Percentiles rank a stretch among this genome's conserved stretches.
Conservation (phyloP, 2,329 filamentous ascomycete species). For the Colletotrichum musicola region DNA sequence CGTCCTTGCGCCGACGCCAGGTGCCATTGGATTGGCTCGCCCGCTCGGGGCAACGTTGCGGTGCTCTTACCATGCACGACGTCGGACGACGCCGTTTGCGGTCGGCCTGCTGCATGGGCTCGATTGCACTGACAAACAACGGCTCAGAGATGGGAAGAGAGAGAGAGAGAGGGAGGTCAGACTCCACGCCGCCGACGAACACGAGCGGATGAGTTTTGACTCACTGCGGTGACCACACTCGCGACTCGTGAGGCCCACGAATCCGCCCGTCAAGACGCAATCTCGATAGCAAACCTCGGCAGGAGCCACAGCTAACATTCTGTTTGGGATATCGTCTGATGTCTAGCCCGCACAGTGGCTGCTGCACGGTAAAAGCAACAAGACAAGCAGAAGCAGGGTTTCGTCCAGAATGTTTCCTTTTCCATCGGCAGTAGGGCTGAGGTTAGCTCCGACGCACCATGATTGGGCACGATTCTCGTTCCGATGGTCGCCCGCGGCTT, state of each 20-base stretch:
- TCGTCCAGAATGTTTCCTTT: slow-evolving; percentile 1
- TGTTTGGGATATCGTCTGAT: slow-evolving; percentile 20
- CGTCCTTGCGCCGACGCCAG: neutral
- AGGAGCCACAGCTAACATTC: slow-evolving; percentile 3
- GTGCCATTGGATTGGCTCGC: neutral
- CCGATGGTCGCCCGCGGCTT: no score
- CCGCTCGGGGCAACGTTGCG: slow-evolving; percentile 15
- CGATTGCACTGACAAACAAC: neutral
- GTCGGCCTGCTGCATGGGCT: slow-evolving; percentile 23
- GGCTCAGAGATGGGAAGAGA: neutral
- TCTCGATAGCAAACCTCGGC: slow-evolving; percentile 7
- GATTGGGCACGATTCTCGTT: no score
- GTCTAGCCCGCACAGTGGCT: neutral
- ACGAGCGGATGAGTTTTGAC: slow-evolving; percentile 2
- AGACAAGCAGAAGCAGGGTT: neutral
- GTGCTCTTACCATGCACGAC: neutral
- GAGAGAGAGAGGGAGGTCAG: neutral
- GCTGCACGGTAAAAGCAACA: neutral
- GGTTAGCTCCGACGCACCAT: neutral
- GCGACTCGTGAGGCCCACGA: neutral
- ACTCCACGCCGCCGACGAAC: slow-evolving; percentile 9
- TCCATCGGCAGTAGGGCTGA: slow-evolving; percentile 23
- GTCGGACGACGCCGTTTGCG: slow-evolving; percentile 20
- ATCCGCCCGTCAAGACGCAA: slow-evolving; percentile 4
- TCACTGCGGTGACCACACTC: no score